Conservation (phyloP, 495 filamentous ascomycete species). For the Physcia stellaris region DNA sequence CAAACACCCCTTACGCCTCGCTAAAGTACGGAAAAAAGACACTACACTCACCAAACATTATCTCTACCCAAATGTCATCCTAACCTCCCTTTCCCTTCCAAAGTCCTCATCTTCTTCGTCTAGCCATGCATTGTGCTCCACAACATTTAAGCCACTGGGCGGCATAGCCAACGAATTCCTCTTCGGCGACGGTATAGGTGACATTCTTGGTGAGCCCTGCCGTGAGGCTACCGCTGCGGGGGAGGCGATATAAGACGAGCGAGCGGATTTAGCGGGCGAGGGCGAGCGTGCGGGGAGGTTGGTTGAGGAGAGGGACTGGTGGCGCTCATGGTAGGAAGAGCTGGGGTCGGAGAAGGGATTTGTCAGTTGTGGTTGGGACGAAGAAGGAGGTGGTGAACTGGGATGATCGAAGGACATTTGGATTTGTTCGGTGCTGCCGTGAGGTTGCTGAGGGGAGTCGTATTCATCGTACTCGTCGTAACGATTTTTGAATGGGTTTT, state of each 20-base stretch:
- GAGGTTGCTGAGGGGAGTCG: conserved; percentile 8
- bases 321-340: neutral
- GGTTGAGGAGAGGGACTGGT: conserved; percentile 8
- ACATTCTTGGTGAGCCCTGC: conserved; percentile 3
- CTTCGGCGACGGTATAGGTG: conserved; percentile 1
- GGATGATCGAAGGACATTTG: conserved; percentile 11
- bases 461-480: conserved; percentile 19
- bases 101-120: conserved; percentile 50
- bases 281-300: conserved; percentile 16
- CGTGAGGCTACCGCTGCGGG: neutral
- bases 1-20: too few relatives aligned
- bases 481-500: conserved; percentile 20
- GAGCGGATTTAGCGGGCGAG: conserved; percentile 13
- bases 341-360: neutral
- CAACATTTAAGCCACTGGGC: conserved; percentile 13
- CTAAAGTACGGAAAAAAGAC: too few relatives aligned
- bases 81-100: conserved; percentile 35
- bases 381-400: neutral
- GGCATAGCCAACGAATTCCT: conserved; percentile 24
- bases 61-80: conserved; percentile 43
- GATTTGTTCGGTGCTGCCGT: neutral
- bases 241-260: neutral
- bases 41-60: too few relatives aligned
- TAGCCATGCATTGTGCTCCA: conserved; percentile 69
- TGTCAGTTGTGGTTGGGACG: neutral